Conservation (phyloP, 2,329 filamentous ascomycete species). For the Pseudohalonectria lignicola region DNA sequence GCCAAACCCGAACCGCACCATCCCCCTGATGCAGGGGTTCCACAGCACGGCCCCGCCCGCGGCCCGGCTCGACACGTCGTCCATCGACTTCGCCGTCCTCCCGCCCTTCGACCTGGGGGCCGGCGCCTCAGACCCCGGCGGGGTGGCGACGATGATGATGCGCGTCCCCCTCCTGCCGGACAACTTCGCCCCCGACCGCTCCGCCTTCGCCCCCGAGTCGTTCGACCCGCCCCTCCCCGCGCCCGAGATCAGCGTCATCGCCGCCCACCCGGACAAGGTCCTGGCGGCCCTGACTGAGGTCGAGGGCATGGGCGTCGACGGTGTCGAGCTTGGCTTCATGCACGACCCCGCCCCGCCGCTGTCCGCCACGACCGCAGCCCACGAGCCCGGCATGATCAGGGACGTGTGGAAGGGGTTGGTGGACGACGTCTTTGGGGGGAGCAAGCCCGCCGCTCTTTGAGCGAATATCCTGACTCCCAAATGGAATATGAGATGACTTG, state of each 20-base stretch:
- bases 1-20: constrained; percentile 28
- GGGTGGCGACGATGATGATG: constrained; percentile 25
- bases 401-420: constrained; percentile 44
- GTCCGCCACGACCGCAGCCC: constrained; percentile 10
- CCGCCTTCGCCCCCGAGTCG: constrained; percentile 27
- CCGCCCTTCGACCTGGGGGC: constrained; percentile 26
- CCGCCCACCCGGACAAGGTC: constrained; percentile 42
- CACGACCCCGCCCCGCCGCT: constrained; percentile 21
- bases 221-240: constrained; percentile 26
- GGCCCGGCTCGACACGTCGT: constrained; percentile 17
- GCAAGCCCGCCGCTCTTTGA: constrained; percentile 3
- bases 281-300: constrained; percentile 42
- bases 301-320: constrained; percentile 46
- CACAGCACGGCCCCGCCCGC: constrained; percentile 36
- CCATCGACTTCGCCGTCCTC: constrained; percentile 43
- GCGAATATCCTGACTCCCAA: too few relatives aligned
- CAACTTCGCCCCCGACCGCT: constrained; percentile 37
- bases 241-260: constrained; percentile 43
- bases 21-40: constrained; percentile 56
- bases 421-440: constrained; percentile 7
- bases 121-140: constrained; percentile 12
- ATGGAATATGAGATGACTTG: too few relatives aligned
- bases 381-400: constrained; percentile 34
- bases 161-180: constrained; percentile 51
- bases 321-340: constrained; percentile 42